Evolutionary conservation across 1,284 basidiomycete species (phyloP).

Genomic region (Singerocomus rubriflavus): DNA sequence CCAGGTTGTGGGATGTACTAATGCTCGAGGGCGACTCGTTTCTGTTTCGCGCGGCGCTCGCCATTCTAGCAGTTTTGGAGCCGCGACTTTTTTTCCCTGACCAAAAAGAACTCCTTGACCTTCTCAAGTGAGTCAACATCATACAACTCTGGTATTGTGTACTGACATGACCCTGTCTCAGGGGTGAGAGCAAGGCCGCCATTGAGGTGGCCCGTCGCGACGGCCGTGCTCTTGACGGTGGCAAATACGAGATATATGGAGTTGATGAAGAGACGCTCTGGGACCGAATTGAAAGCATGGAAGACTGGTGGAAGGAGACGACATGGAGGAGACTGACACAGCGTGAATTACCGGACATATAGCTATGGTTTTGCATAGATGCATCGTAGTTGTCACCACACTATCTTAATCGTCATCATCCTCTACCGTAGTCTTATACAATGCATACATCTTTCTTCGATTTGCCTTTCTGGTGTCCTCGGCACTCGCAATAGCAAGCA

Average conservation of each 20-base stretch:
- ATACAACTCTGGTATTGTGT: background rate
- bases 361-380: conserved; percentile 5
- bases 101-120: conserved; percentile 66
- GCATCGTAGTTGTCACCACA: conserved; percentile 18
- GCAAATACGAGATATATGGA: conserved; percentile 86
- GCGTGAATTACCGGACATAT: conserved; percentile 85
- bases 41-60: conserved; percentile 79
- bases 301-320: conserved; percentile 92
- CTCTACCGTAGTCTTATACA: conserved; percentile 66
- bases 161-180: conserved; percentile 28
- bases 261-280: conserved; percentile 81
- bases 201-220: conserved; percentile 76
- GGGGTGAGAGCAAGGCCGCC: conserved; percentile 81
- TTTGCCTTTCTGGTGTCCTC: conserved; percentile 74
- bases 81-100: conserved; percentile 86
- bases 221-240: conserved; percentile 58
- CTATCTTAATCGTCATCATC: conserved; percentile 37
- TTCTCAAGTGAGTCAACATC: conserved; percentile 54
- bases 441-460: conserved; percentile 76
- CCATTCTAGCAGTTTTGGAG: conserved; percentile 83
- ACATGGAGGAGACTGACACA: conserved; percentile 83
- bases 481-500: conserved; percentile 78
- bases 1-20: conserved; percentile 87
- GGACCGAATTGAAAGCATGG: conserved; percentile 74
- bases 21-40: conserved; percentile 87